Base-by-base conservation (phyloP, 495 filamentous ascomycete species). In the Achaetomiella virescens region DNA sequence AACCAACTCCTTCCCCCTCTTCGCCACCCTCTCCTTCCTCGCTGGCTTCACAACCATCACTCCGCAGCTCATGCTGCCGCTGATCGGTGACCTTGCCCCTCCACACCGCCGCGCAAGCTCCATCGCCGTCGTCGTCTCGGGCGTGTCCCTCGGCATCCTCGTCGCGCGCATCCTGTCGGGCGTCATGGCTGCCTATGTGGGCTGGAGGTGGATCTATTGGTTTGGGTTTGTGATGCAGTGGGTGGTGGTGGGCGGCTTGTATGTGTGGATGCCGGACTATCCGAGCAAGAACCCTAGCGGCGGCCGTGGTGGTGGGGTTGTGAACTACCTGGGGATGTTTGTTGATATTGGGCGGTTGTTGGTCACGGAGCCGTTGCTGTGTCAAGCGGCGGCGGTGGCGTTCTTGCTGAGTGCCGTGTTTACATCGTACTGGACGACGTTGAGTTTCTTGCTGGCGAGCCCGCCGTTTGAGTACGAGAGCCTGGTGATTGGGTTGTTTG, bases 191-290 rank as follows among this genome's bases (percentile, higher is more conserved):
- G 76, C 87, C 43, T 88, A 81, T 61, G 81, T 80, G 0, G 70
- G 73, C 50, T 95, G 89, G 89, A 77, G 89, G 20, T 80, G 79
- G 58, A 81, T 93, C 18, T 95, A 91, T 74, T 93, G 87, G 87
- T 76, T 91, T 35, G 82, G 87, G 0, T 75, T 91, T 17, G 89
- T 76, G 6, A 72, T 90, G 2, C 89, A 95, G 68, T 82, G 78
- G 60, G 57, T 82, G n/a, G 85, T 92, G 54, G 76, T 86, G 56
- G 58, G 64, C 4, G 66, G 85, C 3, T 77, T 92, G 9, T 93
- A 81, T 75, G 52, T 85, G 36, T 88, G 81, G 65, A 85, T 95
- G 81, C 88, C 88, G 0, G 87, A 90, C 64, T 95, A 92, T 63
- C 89, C 89, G 0, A 72, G 78, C 25, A 84, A 85, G 24, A 91